Evolutionary conservation across 306 rosid genomes (phyloP).

Genomic region (Cucurbita moschata): DNA sequence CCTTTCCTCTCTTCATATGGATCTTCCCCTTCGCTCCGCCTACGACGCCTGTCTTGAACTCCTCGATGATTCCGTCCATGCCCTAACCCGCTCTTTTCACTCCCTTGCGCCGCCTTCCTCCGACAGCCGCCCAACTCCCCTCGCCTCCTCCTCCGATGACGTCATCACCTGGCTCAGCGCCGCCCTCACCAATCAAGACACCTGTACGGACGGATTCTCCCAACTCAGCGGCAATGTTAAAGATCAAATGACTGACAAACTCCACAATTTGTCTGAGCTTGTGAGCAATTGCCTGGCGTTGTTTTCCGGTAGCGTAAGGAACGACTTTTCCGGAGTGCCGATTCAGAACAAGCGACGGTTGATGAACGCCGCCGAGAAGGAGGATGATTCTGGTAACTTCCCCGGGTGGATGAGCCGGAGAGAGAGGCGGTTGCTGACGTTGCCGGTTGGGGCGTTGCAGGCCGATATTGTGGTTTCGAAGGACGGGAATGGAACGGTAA

Average conservation of each 20-base stretch:
- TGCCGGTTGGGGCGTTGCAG: constrained; percentile 40
- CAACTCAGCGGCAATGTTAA: constrained; percentile 38
- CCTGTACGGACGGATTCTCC: constrained; percentile 57
- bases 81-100: constrained; percentile 37
- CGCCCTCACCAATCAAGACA: constrained; percentile 83
- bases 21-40: constrained; percentile 46
- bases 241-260: constrained; percentile 26
- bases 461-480: constrained; percentile 60
- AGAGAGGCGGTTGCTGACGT: constrained; percentile 49
- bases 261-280: constrained; percentile 54
- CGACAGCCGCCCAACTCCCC: not conserved
- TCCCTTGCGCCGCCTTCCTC: constrained; percentile 9
- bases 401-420: constrained; percentile 50
- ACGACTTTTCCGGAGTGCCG: constrained; percentile 78
- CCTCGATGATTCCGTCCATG: constrained; percentile 66
- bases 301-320: constrained; percentile 23
- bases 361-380: constrained; percentile 13
- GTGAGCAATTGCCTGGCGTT: constrained; percentile 80
- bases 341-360: constrained; percentile 34
- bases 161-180: constrained; percentile 88
- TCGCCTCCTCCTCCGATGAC: constrained; percentile 24
- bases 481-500: constrained; percentile 50
- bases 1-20: constrained; percentile 33
- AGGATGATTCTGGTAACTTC: constrained; percentile 18
- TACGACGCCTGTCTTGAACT: constrained; percentile 80